A percentile compares a stretch with the other conserved stretches of the same genome.
These are phyloP conservation scores for Achaetomiella virescens DNA, from an alignment of 495 filamentous ascomycete genomes.

Conservation along the genomic window DNA sequence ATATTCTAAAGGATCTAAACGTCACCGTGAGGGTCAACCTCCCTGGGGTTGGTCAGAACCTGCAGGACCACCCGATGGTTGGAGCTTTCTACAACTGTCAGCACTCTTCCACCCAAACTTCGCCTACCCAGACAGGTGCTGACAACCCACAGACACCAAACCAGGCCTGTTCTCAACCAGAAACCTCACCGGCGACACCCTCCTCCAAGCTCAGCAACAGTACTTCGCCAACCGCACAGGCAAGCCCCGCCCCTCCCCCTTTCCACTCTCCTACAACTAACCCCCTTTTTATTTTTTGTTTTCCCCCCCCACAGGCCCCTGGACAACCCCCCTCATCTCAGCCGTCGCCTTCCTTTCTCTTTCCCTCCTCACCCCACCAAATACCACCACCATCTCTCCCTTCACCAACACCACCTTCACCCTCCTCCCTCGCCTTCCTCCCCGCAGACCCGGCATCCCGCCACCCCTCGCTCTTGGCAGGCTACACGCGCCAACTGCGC, in stretches of 20 bases:
- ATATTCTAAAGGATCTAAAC: conserved; percentile 40
- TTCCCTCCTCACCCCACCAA: conserved; percentile 5
- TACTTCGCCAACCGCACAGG: conserved; percentile 35
- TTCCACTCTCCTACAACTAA: not conserved
- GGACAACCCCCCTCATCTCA: conserved; percentile 20
- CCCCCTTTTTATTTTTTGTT: not conserved
- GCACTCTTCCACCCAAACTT: not conserved
- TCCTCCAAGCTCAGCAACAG: conserved; percentile 21
- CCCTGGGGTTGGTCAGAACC: conserved; percentile 57
- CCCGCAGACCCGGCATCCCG: conserved; percentile 28
- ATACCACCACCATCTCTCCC: conserved; percentile 20
- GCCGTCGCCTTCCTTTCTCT: conserved; percentile 20
- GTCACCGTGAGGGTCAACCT: conserved; percentile 49
- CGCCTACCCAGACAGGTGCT: not conserved
- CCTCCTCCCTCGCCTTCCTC: conserved; percentile 16
- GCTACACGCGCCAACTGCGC: conserved; percentile 34
- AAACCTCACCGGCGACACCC: conserved; percentile 28
- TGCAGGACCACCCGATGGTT: conserved; percentile 59
- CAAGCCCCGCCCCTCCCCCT: not conserved
- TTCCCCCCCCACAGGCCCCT: conserved; percentile 1
- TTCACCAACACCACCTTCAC: conserved; percentile 15
- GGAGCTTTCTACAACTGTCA: conserved; percentile 38
- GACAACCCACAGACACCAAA: conserved; percentile 26
- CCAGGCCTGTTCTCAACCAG: conserved; percentile 28
- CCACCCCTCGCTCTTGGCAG: conserved; percentile 34